Evolutionary conservation across 108 stramenopile species (phyloP), one percentile per base, ranked within the genome.

Genomic region (Stephanodiscus minutulus): DNA sequence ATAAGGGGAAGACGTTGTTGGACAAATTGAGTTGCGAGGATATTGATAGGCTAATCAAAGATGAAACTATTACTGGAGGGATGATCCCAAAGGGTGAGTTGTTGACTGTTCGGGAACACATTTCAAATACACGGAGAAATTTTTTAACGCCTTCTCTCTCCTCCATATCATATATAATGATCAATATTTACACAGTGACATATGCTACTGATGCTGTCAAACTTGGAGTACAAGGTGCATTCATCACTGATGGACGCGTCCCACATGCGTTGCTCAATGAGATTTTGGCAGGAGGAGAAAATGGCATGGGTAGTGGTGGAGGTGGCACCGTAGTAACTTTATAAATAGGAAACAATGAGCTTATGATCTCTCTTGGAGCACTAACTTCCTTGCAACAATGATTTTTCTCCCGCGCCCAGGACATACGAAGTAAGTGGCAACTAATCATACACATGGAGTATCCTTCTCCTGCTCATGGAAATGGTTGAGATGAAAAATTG

Each of bases 41-140:
- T 71, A 83, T 96, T 18, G 70, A 91, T 47, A 73, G 58, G 20
- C 76, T 98, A 62, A 94, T 94, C 43, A 87, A 86, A 1, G 95
- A 96, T 60, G 96, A 95, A 44, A 96, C 95, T 24, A 96, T 98
- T 68, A 96, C 89, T 8, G 97, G 97, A 15, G 98, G 98, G 52
- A 98, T 98, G 98, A 97, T 98, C 61, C 98, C 96, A 56, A 98
- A 96, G 79, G 85, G 93, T 57, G 60, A 73, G 47, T 82, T 7
- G 7, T 62, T 61, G 7, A 82, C 81, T 13, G 70, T 74, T 29
- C 10, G 10, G 55, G 27, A 11, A 28, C 1, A 1, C 6, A 28
- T 28, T 31, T 31, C 7, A 22, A 7, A 50, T 20, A 27, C 7
- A 22, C 39, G 56, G n/a, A 28, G 41, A 67, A 10, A 27, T 28